These are phyloP conservation scores for Lycium ferocissimum DNA, from an alignment of 257 asterid species.

Conservation along the genomic window DNA sequence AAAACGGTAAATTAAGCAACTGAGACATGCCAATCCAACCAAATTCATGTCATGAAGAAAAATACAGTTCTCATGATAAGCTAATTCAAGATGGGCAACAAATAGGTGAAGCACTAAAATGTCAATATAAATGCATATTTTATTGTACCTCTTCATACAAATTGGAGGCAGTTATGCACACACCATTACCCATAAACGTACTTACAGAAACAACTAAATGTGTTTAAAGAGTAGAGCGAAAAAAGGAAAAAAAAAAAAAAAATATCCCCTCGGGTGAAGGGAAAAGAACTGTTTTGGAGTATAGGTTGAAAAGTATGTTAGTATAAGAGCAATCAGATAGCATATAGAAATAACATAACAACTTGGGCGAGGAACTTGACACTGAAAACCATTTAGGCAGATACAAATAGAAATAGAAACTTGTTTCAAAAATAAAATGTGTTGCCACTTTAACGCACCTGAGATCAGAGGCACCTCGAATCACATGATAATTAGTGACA, in stretches of 20 bases:
- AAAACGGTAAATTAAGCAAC: background rate
- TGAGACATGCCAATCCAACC: background rate
- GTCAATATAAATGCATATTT: background rate
- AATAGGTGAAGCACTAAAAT: background rate
- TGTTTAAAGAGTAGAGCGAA: background rate
- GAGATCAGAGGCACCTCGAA: slow-evolving; percentile 98
- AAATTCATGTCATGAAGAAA: background rate
- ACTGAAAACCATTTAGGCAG: background rate
- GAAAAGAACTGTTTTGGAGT: background rate
- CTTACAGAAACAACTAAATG: background rate
- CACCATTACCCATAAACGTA: background rate
- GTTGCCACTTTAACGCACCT: slow-evolving; percentile 48
- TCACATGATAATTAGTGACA: slow-evolving; percentile 95
- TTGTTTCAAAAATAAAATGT: background rate
- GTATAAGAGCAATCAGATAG: background rate
- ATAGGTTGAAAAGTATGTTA: background rate
- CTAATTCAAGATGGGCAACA: background rate
- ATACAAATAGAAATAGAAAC: background rate
- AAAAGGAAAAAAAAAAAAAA: background rate
- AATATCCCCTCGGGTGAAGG: background rate
- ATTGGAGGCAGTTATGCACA: background rate
- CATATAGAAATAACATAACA: background rate
- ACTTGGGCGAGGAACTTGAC: background rate
- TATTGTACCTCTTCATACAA: background rate
- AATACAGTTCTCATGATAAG: background rate